Percentiles rank a stretch among this genome's conserved stretches.
phyloP scores from a whole-genome alignment of 305 asterid species.

The Rubia tinctorum region DNA sequence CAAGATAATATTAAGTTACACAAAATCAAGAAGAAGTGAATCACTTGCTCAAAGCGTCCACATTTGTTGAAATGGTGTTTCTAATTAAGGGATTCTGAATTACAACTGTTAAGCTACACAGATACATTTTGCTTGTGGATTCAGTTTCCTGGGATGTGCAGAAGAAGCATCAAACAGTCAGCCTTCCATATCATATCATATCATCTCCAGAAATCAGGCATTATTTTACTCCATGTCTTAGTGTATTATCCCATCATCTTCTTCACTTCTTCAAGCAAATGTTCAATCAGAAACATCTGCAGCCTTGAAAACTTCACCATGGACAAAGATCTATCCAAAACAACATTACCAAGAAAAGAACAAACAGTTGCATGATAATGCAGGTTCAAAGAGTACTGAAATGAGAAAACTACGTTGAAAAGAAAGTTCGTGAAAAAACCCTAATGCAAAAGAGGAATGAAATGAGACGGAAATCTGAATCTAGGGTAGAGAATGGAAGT shows the following conservation, averaged over 20 bases:
- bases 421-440: slow-evolving; percentile 17
- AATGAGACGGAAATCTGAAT: background rate
- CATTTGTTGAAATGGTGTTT: background rate
- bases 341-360: background rate
- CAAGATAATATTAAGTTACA: background rate
- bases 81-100: background rate
- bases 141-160: background rate
- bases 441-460: slow-evolving; percentile 9
- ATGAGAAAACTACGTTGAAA: background rate
- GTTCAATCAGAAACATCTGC: background rate
- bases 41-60: background rate
- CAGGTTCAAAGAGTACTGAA: background rate
- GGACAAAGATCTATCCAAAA: background rate
- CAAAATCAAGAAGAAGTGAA: background rate
- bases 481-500: slow-evolving; percentile 5
- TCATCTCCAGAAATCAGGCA: slow-evolving; percentile 6
- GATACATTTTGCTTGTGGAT: background rate
- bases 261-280: slow-evolving; percentile 14
- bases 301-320: background rate
- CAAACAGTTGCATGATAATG: background rate
- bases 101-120: background rate
- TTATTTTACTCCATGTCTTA: slow-evolving; percentile 4
- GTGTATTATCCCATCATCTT: slow-evolving; percentile 17
- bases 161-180: background rate
- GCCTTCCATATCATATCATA: background rate